Base-by-base conservation (phyloP, 331 rosid species). In the Quercus phellos region DNA sequence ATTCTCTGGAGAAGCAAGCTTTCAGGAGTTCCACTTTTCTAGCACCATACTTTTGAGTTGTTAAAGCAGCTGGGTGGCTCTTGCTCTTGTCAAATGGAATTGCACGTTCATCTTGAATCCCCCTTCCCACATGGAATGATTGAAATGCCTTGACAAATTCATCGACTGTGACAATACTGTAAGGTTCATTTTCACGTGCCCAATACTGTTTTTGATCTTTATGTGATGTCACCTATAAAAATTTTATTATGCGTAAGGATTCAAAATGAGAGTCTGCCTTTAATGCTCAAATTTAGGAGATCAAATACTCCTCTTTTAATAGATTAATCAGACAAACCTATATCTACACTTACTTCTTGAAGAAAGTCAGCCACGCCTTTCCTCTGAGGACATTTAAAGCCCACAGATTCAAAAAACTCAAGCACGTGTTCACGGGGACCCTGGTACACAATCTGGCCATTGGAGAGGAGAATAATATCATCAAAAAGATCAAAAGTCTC, bases 401-500 rank as follows among this genome's bases (percentile, higher is more conserved):
- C 97, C 87, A 83, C 61, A 1, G 78, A 46, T 68, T 91, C 92
- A 59, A 93, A 93, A 72, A 93, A 93, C 9, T 88, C 87, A 19
- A 91, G 90, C 21, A 88, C 87, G 0, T 60, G 53, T 59, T 93
- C 89, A 0, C 91, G 92, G 16, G 98, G 92, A 73, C 97, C 98
- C 43, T 93, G 97, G 71, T 91, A 93, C 22, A 91, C 96, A 9
- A 91, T 84, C 54, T 81, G 84, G 18, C 93, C 93, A 50, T 91
- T 90, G 4, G 96, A 85, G 27, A 93, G 84, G 60, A 93, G 89
- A 70, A 93, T 88, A 43, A 93, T 81, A 78, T 93, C 98, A 42
- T 93, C 94, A 76, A 93, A 93, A 50, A 93, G 96, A 22, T 89
- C 89, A 19, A 72, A 91, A 16, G 94, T 91, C 80, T 93, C 94